Conservation (phyloP, 495 filamentous ascomycete genomes). For the Hypoxylon trugodes region DNA sequence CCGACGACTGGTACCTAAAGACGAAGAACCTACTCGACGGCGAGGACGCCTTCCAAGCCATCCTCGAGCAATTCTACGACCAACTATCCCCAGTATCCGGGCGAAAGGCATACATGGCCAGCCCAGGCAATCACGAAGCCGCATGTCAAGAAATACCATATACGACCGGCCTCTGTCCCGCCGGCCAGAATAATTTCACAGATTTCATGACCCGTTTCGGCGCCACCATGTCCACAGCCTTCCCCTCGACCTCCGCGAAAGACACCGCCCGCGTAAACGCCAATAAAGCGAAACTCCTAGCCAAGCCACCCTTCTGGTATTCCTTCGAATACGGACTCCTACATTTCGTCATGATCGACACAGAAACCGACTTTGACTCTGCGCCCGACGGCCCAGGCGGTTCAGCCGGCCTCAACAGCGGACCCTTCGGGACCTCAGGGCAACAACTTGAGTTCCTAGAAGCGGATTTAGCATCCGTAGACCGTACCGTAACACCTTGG, state of each 20-base stretch:
- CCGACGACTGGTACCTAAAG: constrained; percentile 57
- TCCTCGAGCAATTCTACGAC: constrained; percentile 54
- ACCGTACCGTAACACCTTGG: constrained; percentile 63
- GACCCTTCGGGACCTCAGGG: constrained; percentile 57
- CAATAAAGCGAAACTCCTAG: constrained; percentile 55
- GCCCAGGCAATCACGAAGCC: constrained; percentile 57
- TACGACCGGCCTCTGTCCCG: constrained; percentile 56
- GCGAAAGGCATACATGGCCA: constrained; percentile 56
- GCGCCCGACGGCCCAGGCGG: constrained; percentile 57
- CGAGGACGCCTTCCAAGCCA: constrained; percentile 53
- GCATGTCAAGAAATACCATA: constrained; percentile 53
- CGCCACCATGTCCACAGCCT: constrained; percentile 58
- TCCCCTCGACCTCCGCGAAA: constrained; percentile 55
- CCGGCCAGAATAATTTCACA: constrained; percentile 68
- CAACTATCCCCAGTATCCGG: constrained; percentile 54
- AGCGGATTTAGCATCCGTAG: constrained; percentile 56
- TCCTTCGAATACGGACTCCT: constrained; percentile 70
- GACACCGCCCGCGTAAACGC: constrained; percentile 55
- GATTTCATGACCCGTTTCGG: constrained; percentile 66
- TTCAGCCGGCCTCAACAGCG: constrained; percentile 55
- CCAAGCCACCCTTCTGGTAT: constrained; percentile 71
- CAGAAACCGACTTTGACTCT: constrained; percentile 60
- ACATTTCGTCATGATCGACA: constrained; percentile 66
- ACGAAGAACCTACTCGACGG: constrained; percentile 53
- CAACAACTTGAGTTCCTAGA: constrained; percentile 58